Base-by-base conservation (phyloP, 148 eudicot genomes). In the Suaeda aralocaspica region DNA sequence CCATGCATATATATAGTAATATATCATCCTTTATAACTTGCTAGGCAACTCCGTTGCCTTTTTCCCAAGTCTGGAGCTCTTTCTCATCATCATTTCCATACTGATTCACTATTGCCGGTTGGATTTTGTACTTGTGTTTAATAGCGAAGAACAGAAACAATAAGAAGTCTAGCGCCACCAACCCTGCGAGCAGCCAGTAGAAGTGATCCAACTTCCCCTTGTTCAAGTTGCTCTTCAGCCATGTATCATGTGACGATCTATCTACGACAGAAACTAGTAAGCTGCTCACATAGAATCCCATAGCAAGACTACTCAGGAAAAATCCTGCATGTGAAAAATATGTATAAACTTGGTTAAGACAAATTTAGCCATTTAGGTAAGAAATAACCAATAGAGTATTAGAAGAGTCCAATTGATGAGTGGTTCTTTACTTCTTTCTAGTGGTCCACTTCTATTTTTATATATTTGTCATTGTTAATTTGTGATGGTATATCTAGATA, bases 271-370 rank as follows among this genome's bases (percentile, higher is more conserved):
- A 76, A 44, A 85, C 89, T 14, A 85, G 62, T 9, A 83, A n/a
- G 64, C 83, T 81, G 76, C 89, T 85, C 3, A 85, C 44, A 39
- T 79, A 85, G 71, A 85, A 85, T 13, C 89, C 89, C 71, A 83
- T 79, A 0, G 89, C 77, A 2, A 86, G 78, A 3, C 87, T 81
- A 59, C 80, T 86, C 14, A 86, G 69, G 68, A 86, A 86, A 49
- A 86, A 73, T 31, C 89, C 89, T 25, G 86, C 76, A 76, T 74
- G n/a, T n/a, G n/a, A n/a, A 62, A 55, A 63, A 16, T 36, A 36
- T 36, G 8, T 36, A 19, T 49, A 30, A 28, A 18, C 15, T 13
- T 14, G 8, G 10, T 19, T 59, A 14, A 59, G 24, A 59, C 9
- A 21, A 3, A 44, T 64, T 49, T 18, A 0, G 41, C 6, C 3